Evolutionary conservation across 768 basidiomycete species (phyloP).

Genomic region (Termitomyces sp.): DNA sequence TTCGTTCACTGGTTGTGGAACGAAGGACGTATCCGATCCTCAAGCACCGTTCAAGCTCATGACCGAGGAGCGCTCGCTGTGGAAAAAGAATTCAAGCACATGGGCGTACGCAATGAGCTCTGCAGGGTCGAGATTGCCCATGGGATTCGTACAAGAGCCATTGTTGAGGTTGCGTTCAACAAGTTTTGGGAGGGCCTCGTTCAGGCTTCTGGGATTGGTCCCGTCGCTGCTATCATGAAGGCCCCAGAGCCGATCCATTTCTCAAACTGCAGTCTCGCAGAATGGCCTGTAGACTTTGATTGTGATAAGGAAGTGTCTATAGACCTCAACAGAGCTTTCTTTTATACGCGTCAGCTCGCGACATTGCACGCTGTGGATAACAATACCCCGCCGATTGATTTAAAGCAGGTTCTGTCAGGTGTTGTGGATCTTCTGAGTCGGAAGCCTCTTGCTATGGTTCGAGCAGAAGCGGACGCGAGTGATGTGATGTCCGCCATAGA

Average conservation of each 20-base stretch:
- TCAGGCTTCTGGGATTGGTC: conserved; percentile 1
- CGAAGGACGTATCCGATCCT: background rate
- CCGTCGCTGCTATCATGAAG: background rate
- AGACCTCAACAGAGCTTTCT: conserved; percentile 1
- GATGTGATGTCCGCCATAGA: conserved; percentile 9
- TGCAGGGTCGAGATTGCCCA: conserved; percentile 18
- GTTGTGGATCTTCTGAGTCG: conserved; percentile 1
- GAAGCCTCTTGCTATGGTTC: conserved; percentile 3
- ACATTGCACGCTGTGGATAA: background rate
- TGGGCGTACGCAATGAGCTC: conserved; percentile 20
- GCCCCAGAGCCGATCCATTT: conserved; percentile 7
- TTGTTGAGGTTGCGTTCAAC: conserved; percentile 5
- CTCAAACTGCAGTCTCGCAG: background rate
- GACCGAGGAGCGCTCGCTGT: conserved; percentile 21
- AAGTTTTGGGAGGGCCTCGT: conserved; percentile 4
- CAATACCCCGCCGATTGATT: background rate
- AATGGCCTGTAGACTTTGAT: background rate
- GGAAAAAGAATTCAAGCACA: conserved; percentile 19
- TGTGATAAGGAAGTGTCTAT: background rate
- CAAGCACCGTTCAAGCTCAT: conserved; percentile 20
- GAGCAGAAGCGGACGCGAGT: conserved; percentile 13
- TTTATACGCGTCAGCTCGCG: conserved; percentile 2
- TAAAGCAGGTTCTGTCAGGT: background rate
- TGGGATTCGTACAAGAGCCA: background rate
- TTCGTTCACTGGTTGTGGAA: conserved; percentile 15